Evolutionary conservation across 768 basidiomycete species (phyloP).

Genomic region (Lactarius deliciosus): DNA sequence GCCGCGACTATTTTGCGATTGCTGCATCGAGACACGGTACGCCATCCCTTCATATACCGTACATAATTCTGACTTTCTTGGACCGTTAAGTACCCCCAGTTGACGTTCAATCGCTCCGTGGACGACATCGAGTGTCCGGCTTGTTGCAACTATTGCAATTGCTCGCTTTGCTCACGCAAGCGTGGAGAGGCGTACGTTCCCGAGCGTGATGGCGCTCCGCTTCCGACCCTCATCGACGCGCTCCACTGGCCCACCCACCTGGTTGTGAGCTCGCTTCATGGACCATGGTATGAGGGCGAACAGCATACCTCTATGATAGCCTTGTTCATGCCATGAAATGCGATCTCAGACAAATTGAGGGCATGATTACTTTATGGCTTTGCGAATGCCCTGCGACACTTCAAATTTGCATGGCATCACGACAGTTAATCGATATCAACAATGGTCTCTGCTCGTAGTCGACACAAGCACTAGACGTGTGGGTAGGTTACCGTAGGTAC

Average conservation of each 20-base stretch:
- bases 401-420: background rate
- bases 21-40: slow-evolving; percentile 27
- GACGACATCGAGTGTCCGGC: too few species aligned
- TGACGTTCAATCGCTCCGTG: too few species aligned
- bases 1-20: slow-evolving; percentile 21
- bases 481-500: too few species aligned
- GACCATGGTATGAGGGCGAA: too few species aligned
- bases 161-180: slow-evolving; percentile 39
- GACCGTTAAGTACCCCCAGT: too few species aligned
- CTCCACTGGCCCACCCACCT: too few species aligned
- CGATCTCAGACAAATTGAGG: background rate
- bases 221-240: background rate
- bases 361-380: background rate
- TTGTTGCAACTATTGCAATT: too few species aligned
- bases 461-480: too few species aligned
- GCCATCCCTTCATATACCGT: background rate
- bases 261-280: background rate
- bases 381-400: too few species aligned
- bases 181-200: slow-evolving; percentile 49
- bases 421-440: background rate
- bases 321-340: too few species aligned
- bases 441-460: background rate
- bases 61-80: too few species aligned
- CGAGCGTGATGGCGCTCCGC: slow-evolving; percentile 31
- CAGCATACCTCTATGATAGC: too few species aligned